Conservation (phyloP, 257 asterid species). For the Ligustrum vulgare region DNA sequence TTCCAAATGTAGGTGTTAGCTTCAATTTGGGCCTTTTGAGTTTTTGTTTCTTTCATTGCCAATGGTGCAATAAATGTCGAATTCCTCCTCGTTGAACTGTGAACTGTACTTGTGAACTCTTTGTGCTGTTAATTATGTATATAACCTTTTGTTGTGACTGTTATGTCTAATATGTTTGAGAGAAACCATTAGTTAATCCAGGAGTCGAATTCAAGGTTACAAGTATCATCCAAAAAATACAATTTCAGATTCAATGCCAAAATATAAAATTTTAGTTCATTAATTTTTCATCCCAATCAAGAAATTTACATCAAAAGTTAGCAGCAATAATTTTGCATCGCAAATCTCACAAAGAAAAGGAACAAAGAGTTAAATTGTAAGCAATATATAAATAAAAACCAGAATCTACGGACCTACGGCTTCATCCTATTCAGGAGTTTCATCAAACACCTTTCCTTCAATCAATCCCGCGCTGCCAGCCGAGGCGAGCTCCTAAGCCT, state of each 20-base stretch:
- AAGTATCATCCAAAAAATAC: not conserved
- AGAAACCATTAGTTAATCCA: too few relatives aligned
- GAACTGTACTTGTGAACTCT: too few relatives aligned
- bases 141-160: too few relatives aligned
- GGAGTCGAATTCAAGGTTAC: too few relatives aligned
- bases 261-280: too few relatives aligned
- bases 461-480: slow-evolving; percentile 29
- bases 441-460: slow-evolving; percentile 30
- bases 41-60: too few relatives aligned
- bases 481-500: slow-evolving; percentile 63
- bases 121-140: too few relatives aligned
- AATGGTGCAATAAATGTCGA: too few relatives aligned
- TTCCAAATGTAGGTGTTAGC: too few relatives aligned
- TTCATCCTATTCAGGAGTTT: not conserved
- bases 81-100: too few relatives aligned
- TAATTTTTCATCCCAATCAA: not conserved
- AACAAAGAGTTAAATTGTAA: not conserved
- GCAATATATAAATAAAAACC: not conserved
- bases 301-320: not conserved
- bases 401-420: slow-evolving; percentile 1
- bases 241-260: not conserved
- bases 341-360: not conserved
- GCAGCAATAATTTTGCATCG: not conserved
- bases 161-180: too few relatives aligned
- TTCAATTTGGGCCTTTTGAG: too few relatives aligned